A percentile compares a stretch with the other conserved stretches of the same genome.
These are phyloP conservation scores for Apiosordaria backusii DNA, from an alignment of 495 filamentous ascomycete genomes.

Conservation along the genomic window DNA sequence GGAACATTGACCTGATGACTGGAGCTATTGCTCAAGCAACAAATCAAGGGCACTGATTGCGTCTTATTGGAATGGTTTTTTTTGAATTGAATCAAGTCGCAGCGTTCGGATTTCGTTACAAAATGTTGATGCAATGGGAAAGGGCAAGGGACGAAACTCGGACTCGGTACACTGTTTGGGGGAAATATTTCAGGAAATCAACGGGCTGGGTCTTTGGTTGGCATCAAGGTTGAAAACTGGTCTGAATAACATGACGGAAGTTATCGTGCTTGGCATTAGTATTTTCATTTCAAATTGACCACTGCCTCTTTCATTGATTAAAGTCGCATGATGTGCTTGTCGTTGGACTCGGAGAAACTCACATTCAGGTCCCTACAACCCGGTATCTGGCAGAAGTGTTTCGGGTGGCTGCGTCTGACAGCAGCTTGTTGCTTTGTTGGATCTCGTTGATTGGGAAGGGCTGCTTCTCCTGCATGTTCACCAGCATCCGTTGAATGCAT, in stretches of 20 bases:
- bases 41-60: background rate
- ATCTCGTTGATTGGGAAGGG: background rate
- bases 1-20: slow-evolving; percentile 19
- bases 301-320: too few species aligned
- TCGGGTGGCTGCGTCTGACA: slow-evolving; percentile 7
- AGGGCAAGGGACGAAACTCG: background rate
- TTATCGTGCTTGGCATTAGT: background rate
- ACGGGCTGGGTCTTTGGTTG: too few species aligned
- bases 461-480: slow-evolving; percentile 1
- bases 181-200: background rate
- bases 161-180: background rate
- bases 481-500: background rate
- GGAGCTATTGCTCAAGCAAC: background rate
- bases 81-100: background rate
- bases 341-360: background rate
- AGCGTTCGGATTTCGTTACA: background rate
- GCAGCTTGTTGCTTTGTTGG: background rate
- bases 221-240: background rate
- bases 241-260: background rate
- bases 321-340: too few species aligned
- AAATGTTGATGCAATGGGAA: background rate
- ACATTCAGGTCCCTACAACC: background rate
- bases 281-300: background rate
- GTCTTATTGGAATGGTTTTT: background rate
- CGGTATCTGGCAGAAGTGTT: background rate